phyloP scores from a whole-genome alignment of 495 filamentous ascomycete species.

The Penicillium crystallinum region DNA sequence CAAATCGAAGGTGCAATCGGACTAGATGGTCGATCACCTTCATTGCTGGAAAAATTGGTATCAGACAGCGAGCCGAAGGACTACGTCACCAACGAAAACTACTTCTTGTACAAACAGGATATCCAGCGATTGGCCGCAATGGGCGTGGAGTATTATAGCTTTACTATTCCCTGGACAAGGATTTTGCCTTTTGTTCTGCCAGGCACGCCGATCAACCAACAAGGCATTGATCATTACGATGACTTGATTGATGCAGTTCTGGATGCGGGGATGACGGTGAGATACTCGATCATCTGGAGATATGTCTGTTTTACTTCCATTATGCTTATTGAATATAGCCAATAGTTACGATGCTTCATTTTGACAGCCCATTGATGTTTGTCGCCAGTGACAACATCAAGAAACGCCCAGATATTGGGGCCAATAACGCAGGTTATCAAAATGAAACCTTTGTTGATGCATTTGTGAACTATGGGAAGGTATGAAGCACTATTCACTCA shows the following conservation, averaged over 20 bases:
- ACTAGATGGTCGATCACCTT: conserved; percentile 40
- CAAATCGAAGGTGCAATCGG: conserved; percentile 46
- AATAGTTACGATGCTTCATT: conserved; percentile 39
- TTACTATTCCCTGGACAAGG: conserved; percentile 42
- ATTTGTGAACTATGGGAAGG: conserved; percentile 12
- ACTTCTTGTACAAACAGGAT: conserved; percentile 50
- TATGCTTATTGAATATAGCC: conserved; percentile 16
- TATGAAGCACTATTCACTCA: not conserved
- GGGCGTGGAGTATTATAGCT: conserved; percentile 45
- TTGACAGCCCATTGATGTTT: conserved; percentile 35
- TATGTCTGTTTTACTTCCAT: not conserved
- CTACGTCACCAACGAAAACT: conserved; percentile 43
- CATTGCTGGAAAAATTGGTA: conserved; percentile 31
- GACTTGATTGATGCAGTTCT: conserved; percentile 42
- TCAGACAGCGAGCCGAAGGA: conserved; percentile 19
- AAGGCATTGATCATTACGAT: conserved; percentile 42
- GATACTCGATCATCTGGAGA: not conserved
- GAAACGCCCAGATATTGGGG: conserved; percentile 23
- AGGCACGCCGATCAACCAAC: conserved; percentile 39
- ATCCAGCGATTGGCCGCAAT: conserved; percentile 44
- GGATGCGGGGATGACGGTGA: conserved; percentile 29
- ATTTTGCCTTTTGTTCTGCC: conserved; percentile 41
- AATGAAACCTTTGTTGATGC: conserved; percentile 32
- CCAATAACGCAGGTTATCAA: conserved; percentile 31
- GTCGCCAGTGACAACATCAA: conserved; percentile 20